Conservation (phyloP, 495 filamentous ascomycete species). For the Penicillium cinerascens region DNA sequence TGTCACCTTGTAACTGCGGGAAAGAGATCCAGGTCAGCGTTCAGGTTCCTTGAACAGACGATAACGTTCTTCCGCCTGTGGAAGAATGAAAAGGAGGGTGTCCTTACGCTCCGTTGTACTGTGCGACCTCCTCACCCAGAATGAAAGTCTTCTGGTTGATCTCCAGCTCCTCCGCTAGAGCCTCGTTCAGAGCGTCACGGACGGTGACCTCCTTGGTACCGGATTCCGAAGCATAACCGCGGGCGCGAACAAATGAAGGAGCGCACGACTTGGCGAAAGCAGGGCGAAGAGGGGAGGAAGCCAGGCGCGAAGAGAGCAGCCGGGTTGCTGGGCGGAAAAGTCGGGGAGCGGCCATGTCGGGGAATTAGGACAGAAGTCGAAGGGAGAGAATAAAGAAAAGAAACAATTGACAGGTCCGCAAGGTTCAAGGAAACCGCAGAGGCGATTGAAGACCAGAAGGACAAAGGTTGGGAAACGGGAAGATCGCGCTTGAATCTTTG, state of each 20-base stretch:
- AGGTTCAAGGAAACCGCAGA: slow-evolving; percentile 21
- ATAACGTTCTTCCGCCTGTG: not conserved
- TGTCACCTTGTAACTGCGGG: slow-evolving; percentile 87
- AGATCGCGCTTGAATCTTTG: slow-evolving; percentile 26
- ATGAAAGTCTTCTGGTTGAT: slow-evolving; percentile 90
- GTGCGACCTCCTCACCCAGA: slow-evolving; percentile 95
- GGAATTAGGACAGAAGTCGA: slow-evolving; percentile 16
- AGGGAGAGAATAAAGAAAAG: slow-evolving; percentile 13
- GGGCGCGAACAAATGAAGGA: slow-evolving; percentile 42
- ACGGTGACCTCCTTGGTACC: slow-evolving; percentile 91
- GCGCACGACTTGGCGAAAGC: slow-evolving; percentile 49
- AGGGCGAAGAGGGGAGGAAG: slow-evolving; percentile 48
- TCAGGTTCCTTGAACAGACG: not conserved
- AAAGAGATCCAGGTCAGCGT: slow-evolving; percentile 15
- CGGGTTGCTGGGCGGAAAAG: slow-evolving; percentile 78
- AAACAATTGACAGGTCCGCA: slow-evolving; percentile 32
- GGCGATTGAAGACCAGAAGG: slow-evolving; percentile 22
- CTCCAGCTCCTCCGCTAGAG: slow-evolving; percentile 96
- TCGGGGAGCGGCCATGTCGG: slow-evolving; percentile 62
- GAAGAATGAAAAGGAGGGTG: not conserved
- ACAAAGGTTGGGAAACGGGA: slow-evolving; percentile 16
- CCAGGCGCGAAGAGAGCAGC: slow-evolving; percentile 63
- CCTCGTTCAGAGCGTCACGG: slow-evolving; percentile 95
- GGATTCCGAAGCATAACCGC: slow-evolving; percentile 51
- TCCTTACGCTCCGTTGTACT: slow-evolving; percentile 93